Evolutionary conservation across 495 filamentous ascomycete genomes (phyloP).

Genomic region (Tuber borchii): DNA sequence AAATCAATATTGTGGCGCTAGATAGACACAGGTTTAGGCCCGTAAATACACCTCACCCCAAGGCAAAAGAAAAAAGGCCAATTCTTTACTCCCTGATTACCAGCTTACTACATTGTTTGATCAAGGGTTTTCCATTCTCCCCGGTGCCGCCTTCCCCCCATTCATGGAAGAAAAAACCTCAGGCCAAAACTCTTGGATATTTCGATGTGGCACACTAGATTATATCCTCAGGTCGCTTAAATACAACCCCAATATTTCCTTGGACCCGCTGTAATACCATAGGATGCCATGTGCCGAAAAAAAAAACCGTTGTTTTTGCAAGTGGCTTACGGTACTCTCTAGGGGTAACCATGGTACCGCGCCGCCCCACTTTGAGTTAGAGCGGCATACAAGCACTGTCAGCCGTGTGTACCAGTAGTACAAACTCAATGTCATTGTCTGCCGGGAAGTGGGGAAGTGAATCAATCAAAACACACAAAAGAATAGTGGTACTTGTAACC

Average conservation of each 20-base stretch:
- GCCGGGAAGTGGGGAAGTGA: conserved; percentile 5
- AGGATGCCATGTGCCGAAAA: neutral
- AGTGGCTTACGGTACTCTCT: neutral
- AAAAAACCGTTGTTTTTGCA: neutral
- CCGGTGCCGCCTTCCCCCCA: neutral
- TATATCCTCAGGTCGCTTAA: neutral
- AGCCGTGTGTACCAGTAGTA: neutral
- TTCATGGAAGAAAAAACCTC: neutral
- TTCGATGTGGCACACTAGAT: neutral
- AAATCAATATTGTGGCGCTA: neutral
- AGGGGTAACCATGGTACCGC: neutral
- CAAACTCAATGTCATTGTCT: neutral
- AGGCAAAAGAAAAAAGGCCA: neutral
- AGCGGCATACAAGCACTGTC: neutral
- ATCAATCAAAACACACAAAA: neutral
- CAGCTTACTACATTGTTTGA: neutral
- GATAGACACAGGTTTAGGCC: neutral
- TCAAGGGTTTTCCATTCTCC: neutral
- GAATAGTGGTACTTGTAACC: neutral
- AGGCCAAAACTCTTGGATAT: neutral
- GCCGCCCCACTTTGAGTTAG: neutral
- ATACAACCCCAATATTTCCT: neutral
- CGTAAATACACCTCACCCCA: neutral
- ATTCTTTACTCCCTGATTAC: neutral
- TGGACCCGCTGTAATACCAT: neutral